These are phyloP conservation scores for Globisporangium spinosum DNA, from an alignment of 352 stramenopile genomes.

Conservation along the genomic window DNA sequence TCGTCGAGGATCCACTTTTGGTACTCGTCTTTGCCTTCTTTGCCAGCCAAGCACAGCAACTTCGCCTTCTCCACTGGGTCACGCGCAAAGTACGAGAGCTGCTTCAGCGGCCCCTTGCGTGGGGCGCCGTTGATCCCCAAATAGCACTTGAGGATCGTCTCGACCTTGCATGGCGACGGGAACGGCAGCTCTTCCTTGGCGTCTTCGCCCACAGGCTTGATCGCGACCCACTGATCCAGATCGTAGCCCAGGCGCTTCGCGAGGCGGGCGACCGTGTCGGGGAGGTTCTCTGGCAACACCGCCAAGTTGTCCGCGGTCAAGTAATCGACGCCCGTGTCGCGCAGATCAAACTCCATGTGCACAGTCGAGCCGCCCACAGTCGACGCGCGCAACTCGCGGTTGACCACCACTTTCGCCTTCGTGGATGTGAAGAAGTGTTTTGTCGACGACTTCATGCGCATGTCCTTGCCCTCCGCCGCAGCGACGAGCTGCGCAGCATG, in stretches of 20 bases:
- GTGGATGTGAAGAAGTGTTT: conserved; percentile 90
- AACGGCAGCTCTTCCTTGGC: conserved; percentile 81
- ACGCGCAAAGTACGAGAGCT: conserved; percentile 76
- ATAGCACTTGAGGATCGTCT: conserved; percentile 91
- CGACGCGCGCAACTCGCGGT: conserved; percentile 87
- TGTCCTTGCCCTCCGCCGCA: conserved; percentile 17
- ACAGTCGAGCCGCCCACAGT: conserved; percentile 80
- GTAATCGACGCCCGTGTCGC: conserved; percentile 84
- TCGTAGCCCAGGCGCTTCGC: conserved; percentile 86
- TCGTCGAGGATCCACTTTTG: conserved; percentile 90
- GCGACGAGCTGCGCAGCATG: conserved; percentile 17
- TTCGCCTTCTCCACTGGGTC: conserved; percentile 48
- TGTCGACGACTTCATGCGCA: conserved; percentile 72
- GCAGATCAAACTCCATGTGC: conserved; percentile 89
- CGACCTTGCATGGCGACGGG: conserved; percentile 93
- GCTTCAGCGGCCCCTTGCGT: conserved; percentile 74
- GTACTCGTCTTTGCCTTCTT: conserved; percentile 93
- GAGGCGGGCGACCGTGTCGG: conserved; percentile 76
- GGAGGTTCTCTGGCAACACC: conserved; percentile 89
- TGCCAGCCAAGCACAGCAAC: conserved; percentile 56
- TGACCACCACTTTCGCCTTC: conserved; percentile 82
- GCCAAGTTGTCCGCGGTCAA: conserved; percentile 93
- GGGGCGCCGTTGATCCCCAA: conserved; percentile 92
- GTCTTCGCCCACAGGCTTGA: conserved; percentile 55
- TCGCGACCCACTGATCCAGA: conserved; percentile 86